These are phyloP conservation scores for Fraxinus greggii DNA, from an alignment of 305 asterid species.

Conservation along the genomic window DNA sequence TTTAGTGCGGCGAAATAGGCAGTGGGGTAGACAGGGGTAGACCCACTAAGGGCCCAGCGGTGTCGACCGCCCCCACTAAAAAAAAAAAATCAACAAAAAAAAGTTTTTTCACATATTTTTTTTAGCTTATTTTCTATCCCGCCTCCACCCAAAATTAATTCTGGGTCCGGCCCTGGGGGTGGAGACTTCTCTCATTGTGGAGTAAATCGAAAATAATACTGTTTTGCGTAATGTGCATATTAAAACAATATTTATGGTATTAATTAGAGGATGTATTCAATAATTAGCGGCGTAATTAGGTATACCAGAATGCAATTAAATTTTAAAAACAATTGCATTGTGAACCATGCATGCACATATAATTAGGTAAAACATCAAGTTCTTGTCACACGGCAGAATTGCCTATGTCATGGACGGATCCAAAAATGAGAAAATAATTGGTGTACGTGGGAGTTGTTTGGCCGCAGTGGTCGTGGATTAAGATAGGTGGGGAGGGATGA, in stretches of 20 bases:
- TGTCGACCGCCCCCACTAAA: no score
- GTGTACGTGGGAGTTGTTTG: background rate
- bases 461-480: background rate
- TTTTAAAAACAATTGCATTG: background rate
- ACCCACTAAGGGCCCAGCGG: no score
- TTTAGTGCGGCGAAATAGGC: no score
- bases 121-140: no score
- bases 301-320: background rate
- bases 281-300: background rate
- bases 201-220: background rate
- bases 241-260: background rate
- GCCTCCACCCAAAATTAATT: no score
- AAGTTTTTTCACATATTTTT: no score
- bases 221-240: background rate
- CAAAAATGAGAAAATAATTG: conserved; percentile 10
- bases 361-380: conserved; percentile 31
- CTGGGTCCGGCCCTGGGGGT: no score
- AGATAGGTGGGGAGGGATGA: background rate
- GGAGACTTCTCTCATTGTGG: no score
- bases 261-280: background rate
- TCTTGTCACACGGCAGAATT: conserved; percentile 20
- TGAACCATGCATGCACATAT: background rate
- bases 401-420: background rate
- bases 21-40: no score
- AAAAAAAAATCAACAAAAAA: no score